Base-by-base conservation (phyloP, 352 stramenopile species). In the Detonula confervacea region DNA sequence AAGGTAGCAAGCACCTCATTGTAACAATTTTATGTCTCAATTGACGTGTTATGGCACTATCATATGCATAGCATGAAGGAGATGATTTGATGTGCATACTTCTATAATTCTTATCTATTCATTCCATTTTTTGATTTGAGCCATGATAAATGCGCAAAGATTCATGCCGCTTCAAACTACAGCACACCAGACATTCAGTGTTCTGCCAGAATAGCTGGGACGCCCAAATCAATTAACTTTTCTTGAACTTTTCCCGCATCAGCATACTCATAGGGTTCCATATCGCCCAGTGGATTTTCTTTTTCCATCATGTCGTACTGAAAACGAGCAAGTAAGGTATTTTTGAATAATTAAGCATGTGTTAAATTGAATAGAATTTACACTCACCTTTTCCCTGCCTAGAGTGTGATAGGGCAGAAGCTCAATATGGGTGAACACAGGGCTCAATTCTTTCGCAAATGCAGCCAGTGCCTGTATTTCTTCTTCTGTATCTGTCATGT, bases 371-470 rank as follows among this genome's bases (percentile, higher is more conserved):
- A n/a, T n/a, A n/a, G n/a, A n/a, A n/a, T n/a, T n/a, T n/a, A n/a
- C n/a, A n/a, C n/a, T 44, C 12, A 44, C 35, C 55, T 90, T 90
- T 24, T 88, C 80, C 25, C 62, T 73, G 52, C 80, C 84, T 24
- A 90, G 47, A 22, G 73, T 73, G 24, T 90, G 84, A 65, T 90
- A 90, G 2, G 84, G 84, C 33, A 90, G 70, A 12, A 90, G 71
- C 39, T 90, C 80, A 18, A 90, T 63, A 42, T 71, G 61, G 61
- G 69, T 71, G n/a, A 87, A 87, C n/a, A 77, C 72, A n/a, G 78
- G 57, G 18, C 27, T 61, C 3, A 88, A 54, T 44, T 88, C 77
- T 54, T 84, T 81, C 0, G 84, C 71, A 83, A 90, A 90, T 11
- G 51, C 51, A 30, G 68, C 54, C 2, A 90, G 52, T 11, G 57